Base-by-base conservation (phyloP, 148 eudicot species). In the Salicornia ramosissima region DNA sequence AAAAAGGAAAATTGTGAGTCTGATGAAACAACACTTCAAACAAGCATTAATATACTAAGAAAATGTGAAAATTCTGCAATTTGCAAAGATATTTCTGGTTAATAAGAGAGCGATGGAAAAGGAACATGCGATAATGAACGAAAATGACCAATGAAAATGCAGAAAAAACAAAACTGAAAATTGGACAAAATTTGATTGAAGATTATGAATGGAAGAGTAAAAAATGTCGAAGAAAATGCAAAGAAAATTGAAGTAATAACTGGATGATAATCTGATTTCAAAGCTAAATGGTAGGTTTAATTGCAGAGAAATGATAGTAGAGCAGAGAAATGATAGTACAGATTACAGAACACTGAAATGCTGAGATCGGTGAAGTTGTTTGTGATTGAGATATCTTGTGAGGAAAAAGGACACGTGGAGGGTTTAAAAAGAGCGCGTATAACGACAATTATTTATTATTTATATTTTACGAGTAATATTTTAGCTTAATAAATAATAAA, bases 381-480 rank as follows among this genome's bases (percentile, higher is more conserved):
- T 40, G 6, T 22, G 25, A 25, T 10, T 7, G 42, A 49, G 18
- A 59, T 59, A 25, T 47, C 36, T 34, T 68, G 33, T 49, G 49
- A 39, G 36, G 49, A 39, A 28, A 29, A 33, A 8, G 60, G 71
- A 71, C 79, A 76, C 71, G 79, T 71, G 75, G 71, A 54, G 7
- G 60, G 25, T 40, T 25, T 21, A 13, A 71, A 59, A 70, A 76
- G 40, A 64, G 63, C 56, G 71, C 68, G 51, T 68, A 43, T 64
- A 36, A n/a, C 75, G 71, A 77, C 66, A 65, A 39, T 71, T 71
- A 29, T 45, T 63, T 49, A 4, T 36, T 16, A 36, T 47, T 29
- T 65, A n/a, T n/a, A n/a, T n/a, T n/a, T n/a, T n/a, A n/a, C n/a
- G n/a, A n/a, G n/a, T n/a, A n/a, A n/a, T n/a, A n/a, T n/a, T n/a